Percentiles rank a stretch among this genome's conserved stretches.
These are phyloP conservation scores for Pyrus betulifolia DNA, from an alignment of 306 rosid species.

Conservation along the genomic window DNA sequence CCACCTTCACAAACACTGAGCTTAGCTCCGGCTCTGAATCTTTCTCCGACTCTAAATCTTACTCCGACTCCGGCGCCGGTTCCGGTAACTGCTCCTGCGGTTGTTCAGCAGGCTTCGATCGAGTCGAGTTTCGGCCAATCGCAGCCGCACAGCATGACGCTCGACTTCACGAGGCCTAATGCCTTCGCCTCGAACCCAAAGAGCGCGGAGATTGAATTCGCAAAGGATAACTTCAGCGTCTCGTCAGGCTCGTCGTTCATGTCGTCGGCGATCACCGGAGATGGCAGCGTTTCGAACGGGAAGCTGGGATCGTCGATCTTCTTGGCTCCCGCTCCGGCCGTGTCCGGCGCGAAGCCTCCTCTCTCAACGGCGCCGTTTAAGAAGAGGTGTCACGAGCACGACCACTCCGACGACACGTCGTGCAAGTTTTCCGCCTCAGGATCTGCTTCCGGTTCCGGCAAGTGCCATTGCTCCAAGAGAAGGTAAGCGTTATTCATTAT, in stretches of 20 bases:
- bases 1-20: neutral
- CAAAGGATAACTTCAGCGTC: constrained; percentile 63
- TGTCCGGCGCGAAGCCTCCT: constrained; percentile 64
- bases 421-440: constrained; percentile 53
- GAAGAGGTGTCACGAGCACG: constrained; percentile 68
- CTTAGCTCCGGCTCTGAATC: constrained; percentile 8
- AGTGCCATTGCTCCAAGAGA: constrained; percentile 83
- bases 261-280: constrained; percentile 87
- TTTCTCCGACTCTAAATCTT: constrained; percentile 13
- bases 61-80: constrained; percentile 21
- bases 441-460: constrained; percentile 40
- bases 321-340: constrained; percentile 27
- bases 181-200: constrained; percentile 27
- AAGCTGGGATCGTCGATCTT: constrained; percentile 64
- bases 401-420: constrained; percentile 47
- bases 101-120: constrained; percentile 5
- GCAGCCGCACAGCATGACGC: constrained; percentile 56
- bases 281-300: constrained; percentile 81
- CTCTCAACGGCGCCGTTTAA: constrained; percentile 35
- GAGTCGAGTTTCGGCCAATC: constrained; percentile 27
- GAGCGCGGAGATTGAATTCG: constrained; percentile 47
- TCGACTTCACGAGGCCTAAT: constrained; percentile 67
- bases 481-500: constrained; percentile 31
- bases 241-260: constrained; percentile 78
- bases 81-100: constrained; percentile 24